phyloP scores from a whole-genome alignment of 2,329 filamentous ascomycete genomes.

The Beauveria caledonica region DNA sequence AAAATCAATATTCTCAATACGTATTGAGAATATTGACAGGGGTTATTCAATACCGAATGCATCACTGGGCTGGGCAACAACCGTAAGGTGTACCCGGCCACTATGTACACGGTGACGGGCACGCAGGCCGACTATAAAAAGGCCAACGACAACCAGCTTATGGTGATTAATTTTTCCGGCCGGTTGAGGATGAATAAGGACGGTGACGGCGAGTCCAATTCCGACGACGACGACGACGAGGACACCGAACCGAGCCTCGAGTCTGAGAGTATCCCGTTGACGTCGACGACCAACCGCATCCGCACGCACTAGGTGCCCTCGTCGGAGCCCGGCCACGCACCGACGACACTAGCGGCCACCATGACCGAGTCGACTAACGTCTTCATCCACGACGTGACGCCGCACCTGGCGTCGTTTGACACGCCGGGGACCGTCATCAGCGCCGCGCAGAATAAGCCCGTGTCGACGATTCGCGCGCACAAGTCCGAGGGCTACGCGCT shows the following conservation, averaged over 20 bases:
- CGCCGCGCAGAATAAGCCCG: slow-evolving; percentile 77
- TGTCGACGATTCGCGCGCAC: slow-evolving; percentile 83
- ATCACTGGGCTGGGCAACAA: slow-evolving; percentile 61
- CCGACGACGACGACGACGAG: slow-evolving; percentile 65
- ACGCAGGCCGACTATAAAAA: slow-evolving; percentile 77
- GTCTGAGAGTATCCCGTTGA: slow-evolving; percentile 78
- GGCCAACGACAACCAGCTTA: slow-evolving; percentile 80
- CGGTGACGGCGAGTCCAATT: slow-evolving; percentile 53
- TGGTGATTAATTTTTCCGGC: slow-evolving; percentile 94
- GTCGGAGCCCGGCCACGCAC: slow-evolving; percentile 60
- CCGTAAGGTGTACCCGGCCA: slow-evolving; percentile 88
- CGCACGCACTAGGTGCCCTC: slow-evolving; percentile 74
- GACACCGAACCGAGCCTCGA: slow-evolving; percentile 84
- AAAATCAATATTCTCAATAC: too few relatives aligned
- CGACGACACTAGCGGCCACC: slow-evolving; percentile 76
- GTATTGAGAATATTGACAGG: too few relatives aligned
- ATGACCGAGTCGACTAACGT: slow-evolving; percentile 89
- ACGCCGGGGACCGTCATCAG: slow-evolving; percentile 74
- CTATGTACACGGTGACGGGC: slow-evolving; percentile 88
- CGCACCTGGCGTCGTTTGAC: slow-evolving; percentile 83
- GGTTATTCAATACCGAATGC: too few relatives aligned
- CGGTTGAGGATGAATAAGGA: slow-evolving; percentile 77
- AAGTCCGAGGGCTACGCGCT: slow-evolving; percentile 90
- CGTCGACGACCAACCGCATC: slow-evolving; percentile 87
- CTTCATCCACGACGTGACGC: slow-evolving; percentile 88